Evolutionary conservation across 2,329 filamentous ascomycete genomes (phyloP).

Genomic region (Monilinia polystroma): DNA sequence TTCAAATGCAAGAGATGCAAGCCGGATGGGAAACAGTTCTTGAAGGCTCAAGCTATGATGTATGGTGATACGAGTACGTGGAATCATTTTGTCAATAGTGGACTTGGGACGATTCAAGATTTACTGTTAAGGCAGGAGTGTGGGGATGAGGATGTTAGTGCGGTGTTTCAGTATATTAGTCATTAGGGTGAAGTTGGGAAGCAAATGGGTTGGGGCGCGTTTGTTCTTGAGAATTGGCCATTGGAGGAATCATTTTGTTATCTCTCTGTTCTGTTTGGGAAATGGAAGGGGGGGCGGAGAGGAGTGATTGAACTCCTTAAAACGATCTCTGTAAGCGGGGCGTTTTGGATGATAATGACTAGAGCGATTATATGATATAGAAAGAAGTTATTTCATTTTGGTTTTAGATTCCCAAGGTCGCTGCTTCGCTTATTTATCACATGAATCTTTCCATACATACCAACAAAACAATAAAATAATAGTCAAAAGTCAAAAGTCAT

Average conservation of each 20-base stretch:
- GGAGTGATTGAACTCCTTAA: not conserved
- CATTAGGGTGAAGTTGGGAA: slow-evolving; percentile 51
- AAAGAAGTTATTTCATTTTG: slow-evolving; percentile 7
- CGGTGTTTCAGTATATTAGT: slow-evolving; percentile 98
- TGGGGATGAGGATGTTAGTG: slow-evolving; percentile 76
- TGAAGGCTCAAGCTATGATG: slow-evolving; percentile 91
- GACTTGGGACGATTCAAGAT: slow-evolving; percentile 82
- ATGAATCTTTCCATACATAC: not conserved
- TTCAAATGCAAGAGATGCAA: slow-evolving; percentile 98
- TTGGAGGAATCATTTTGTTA: not conserved
- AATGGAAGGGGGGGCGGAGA: no score
- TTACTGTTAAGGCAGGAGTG: slow-evolving; percentile 84
- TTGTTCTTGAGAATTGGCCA: not conserved
- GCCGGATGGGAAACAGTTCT: slow-evolving; percentile 78
- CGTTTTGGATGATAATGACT: slow-evolving; percentile 9
- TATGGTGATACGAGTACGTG: slow-evolving; percentile 99
- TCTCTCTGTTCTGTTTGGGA: not conserved
- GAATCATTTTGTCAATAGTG: slow-evolving; percentile 92
- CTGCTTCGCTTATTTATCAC: no score
- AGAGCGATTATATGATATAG: slow-evolving; percentile 1
- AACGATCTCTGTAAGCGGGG: not conserved
- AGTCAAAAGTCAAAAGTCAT: not conserved
- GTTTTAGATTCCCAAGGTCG: not conserved
- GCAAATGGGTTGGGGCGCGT: no score
- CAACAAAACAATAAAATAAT: not conserved